phyloP scores from a whole-genome alignment of 2,329 filamentous ascomycete species.

The Chaetomium sp. region DNA sequence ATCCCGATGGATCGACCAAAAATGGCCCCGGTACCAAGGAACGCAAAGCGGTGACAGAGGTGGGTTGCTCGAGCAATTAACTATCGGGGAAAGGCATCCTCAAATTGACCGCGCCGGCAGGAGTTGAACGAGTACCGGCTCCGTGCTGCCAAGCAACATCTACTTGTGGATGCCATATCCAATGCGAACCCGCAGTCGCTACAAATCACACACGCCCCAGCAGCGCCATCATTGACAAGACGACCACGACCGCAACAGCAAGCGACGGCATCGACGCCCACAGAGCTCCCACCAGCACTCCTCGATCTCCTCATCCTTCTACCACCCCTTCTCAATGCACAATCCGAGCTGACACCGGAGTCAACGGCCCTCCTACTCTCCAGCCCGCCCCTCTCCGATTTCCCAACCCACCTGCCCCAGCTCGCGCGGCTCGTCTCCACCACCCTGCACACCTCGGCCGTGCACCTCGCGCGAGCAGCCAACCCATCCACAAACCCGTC shows the following conservation, averaged over 20 bases:
- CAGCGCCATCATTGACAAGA: conserved; percentile 23
- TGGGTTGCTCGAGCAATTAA: conserved; percentile 37
- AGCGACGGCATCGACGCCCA: conserved; percentile 26
- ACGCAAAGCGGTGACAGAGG: conserved; percentile 53
- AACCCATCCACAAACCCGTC: conserved; percentile 56
- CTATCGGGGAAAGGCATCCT: not conserved
- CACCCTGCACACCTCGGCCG: conserved; percentile 53
- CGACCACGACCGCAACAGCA: conserved; percentile 34
- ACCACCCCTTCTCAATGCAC: conserved; percentile 50
- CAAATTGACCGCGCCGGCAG: conserved; percentile 38
- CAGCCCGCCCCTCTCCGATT: conserved; percentile 51
- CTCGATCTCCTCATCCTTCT: conserved; percentile 59
- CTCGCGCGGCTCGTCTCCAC: conserved; percentile 52
- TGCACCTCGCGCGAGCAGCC: conserved; percentile 51
- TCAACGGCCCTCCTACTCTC: conserved; percentile 51
- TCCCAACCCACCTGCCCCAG: conserved; percentile 52
- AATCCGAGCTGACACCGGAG: conserved; percentile 40
- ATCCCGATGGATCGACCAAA: conserved; percentile 60
- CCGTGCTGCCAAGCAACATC: conserved; percentile 51
- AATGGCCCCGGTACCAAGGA: conserved; percentile 54
- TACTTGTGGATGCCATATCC: conserved; percentile 55
- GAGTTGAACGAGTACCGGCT: conserved; percentile 54
- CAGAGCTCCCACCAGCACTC: conserved; percentile 41
- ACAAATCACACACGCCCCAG: conserved; percentile 17
- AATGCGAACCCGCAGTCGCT: conserved; percentile 40